Evolutionary conservation across 2,329 filamentous ascomycete species (phyloP).

Genomic region (Hymenoscyphus infarciens): DNA sequence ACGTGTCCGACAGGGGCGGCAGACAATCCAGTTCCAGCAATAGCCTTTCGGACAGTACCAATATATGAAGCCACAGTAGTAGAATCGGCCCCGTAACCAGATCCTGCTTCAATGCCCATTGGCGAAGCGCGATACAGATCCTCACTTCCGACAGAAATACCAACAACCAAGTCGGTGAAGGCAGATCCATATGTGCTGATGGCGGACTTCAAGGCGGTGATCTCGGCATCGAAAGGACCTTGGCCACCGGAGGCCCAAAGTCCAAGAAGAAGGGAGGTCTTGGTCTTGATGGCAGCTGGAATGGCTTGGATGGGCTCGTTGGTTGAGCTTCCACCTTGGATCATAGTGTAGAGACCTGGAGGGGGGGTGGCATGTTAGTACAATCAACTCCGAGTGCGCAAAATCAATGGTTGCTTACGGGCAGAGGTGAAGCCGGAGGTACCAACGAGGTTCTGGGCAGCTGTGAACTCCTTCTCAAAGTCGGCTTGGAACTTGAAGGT

Average conservation of each 20-base stretch:
- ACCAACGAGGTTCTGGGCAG: constrained; percentile 60
- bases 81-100: constrained; percentile 61
- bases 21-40: constrained; percentile 59
- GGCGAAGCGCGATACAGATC: constrained; percentile 78
- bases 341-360: background rate
- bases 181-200: constrained; percentile 64
- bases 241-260: constrained; percentile 75
- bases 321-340: constrained; percentile 57
- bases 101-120: constrained; percentile 61
- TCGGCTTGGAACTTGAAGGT: constrained; percentile 57
- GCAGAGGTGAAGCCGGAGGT: constrained; percentile 65
- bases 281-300: constrained; percentile 73
- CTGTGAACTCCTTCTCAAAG: constrained; percentile 67
- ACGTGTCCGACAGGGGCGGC: constrained; percentile 71
- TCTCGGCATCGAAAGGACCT: constrained; percentile 64
- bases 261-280: constrained; percentile 73
- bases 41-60: constrained; percentile 58
- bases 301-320: constrained; percentile 68
- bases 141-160: constrained; percentile 83
- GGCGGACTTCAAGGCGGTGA: constrained; percentile 66
- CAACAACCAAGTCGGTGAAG: constrained; percentile 66
- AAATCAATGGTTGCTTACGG: constrained; percentile 37
- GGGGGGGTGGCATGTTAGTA: background rate
- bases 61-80: constrained; percentile 66
- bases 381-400: background rate